Conservation (phyloP, 192 early-diverging fungal genomes). For the Linnemannia schmuckeri region DNA sequence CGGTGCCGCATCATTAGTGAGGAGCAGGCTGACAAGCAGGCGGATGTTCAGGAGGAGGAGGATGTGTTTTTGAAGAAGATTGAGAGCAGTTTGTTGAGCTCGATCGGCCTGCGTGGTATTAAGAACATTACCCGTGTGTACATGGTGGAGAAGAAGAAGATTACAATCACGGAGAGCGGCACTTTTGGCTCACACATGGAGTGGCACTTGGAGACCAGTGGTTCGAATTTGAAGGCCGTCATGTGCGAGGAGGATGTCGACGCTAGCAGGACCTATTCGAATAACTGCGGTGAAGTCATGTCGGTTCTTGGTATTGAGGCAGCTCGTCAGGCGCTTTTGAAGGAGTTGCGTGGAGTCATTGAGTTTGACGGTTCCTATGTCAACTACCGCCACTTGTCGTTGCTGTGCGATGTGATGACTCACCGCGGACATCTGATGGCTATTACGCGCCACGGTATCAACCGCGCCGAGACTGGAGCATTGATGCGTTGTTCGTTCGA, state of each 20-base stretch:
- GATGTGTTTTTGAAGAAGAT: slow-evolving; percentile 91
- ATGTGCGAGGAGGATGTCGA: slow-evolving; percentile 90
- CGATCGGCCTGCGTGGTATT: slow-evolving; percentile 91
- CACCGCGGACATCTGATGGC: slow-evolving; percentile 93
- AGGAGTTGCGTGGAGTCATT: slow-evolving; percentile 93
- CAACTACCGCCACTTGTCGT: slow-evolving; percentile 96
- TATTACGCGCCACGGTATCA: slow-evolving; percentile 99
- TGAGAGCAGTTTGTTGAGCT: slow-evolving; percentile 88
- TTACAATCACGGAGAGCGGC: slow-evolving; percentile 69
- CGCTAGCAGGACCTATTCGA: slow-evolving; percentile 84
- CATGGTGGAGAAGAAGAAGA: slow-evolving; percentile 72
- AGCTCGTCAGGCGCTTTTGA: slow-evolving; percentile 88
- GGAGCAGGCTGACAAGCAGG: slow-evolving; percentile 69
- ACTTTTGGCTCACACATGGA: slow-evolving; percentile 75
- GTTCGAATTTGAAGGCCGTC: slow-evolving; percentile 91
- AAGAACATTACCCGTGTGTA: slow-evolving; percentile 87
- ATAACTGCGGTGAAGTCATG: slow-evolving; percentile 93
- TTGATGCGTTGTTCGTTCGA: slow-evolving; percentile 97
- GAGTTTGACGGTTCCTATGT: slow-evolving; percentile 97
- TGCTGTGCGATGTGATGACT: slow-evolving; percentile 98
- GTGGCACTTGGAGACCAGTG: slow-evolving; percentile 93
- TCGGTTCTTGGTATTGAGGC: slow-evolving; percentile 97
- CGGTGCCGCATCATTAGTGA: slow-evolving; percentile 87
- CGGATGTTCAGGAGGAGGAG: slow-evolving; percentile 78
- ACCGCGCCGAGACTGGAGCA: slow-evolving; percentile 93